Evolutionary conservation across 2,329 filamentous ascomycete genomes (phyloP).

Genomic region (Fusarium decemcellulare): DNA sequence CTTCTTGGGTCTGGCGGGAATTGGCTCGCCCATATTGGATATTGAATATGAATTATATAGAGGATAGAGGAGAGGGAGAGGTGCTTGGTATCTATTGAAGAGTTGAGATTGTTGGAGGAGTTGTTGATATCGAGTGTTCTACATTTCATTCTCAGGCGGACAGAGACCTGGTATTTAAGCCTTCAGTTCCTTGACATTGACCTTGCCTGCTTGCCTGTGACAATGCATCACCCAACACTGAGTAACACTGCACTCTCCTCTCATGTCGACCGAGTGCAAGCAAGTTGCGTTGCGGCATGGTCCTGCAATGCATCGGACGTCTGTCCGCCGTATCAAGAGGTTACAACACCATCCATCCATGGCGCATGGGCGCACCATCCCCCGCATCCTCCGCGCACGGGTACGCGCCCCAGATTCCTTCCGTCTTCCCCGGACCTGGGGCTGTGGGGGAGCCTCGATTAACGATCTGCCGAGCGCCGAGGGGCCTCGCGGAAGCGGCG

Average conservation of each 20-base stretch:
- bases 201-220: not conserved
- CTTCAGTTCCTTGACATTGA: not conserved
- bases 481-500: conserved; percentile 12
- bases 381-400: not conserved
- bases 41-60: not conserved
- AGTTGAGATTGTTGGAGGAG: not conserved
- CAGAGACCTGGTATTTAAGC: conserved; percentile 10
- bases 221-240: not conserved
- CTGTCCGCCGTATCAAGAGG: conserved; percentile 9
- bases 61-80: not conserved
- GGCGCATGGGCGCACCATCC: not conserved
- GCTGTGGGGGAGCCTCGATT: not conserved
- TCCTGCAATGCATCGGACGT: conserved; percentile 13
- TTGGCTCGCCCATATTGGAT: conserved; percentile 42
- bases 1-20: conserved; percentile 48
- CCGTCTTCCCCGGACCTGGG: not conserved
- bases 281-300: not conserved
- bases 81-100: not conserved
- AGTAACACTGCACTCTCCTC: not conserved
- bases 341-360: not conserved
- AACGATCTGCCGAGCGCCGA: conserved; percentile 23
- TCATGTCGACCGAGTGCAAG: not conserved
- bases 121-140: not conserved
- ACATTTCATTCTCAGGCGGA: not conserved
- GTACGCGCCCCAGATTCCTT: not conserved